Evolutionary conservation across 257 asterid species (phyloP).

Genomic region (Ilex asprella): DNA sequence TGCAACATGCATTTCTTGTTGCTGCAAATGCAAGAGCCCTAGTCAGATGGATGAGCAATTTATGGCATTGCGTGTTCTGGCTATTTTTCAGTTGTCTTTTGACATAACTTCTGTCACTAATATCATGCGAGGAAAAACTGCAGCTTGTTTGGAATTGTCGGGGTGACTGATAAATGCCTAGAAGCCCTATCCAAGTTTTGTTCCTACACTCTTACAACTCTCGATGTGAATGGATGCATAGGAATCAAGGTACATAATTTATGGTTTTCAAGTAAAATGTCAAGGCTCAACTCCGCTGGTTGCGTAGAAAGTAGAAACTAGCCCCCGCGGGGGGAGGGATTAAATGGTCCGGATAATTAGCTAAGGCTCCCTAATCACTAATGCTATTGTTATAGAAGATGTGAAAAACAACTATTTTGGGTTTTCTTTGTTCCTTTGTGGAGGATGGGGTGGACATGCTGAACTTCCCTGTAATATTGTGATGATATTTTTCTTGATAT

Average conservation of each 20-base stretch:
- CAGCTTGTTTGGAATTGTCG: conserved; percentile 96
- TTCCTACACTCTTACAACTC: conserved; percentile 61
- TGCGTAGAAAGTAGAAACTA: not conserved
- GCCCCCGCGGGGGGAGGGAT: not conserved
- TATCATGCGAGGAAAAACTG: conserved; percentile 9
- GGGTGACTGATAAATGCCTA: conserved; percentile 80
- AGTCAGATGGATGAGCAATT: too few species aligned
- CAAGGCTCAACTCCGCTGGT: too few species aligned
- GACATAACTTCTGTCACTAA: not conserved
- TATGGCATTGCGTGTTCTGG: too few species aligned
- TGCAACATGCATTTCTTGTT: too few species aligned
- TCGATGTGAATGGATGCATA: conserved; percentile 90
- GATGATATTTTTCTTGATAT: not conserved
- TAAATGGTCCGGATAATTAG: not conserved
- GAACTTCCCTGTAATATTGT: not conserved
- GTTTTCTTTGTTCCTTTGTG: not conserved
- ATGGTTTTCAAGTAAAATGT: not conserved
- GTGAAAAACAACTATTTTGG: not conserved
- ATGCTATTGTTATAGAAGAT: too few species aligned
- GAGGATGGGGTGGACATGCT: not conserved
- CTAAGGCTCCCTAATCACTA: not conserved
- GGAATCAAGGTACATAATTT: conserved; percentile 57
- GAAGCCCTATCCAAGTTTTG: conserved; percentile 63
- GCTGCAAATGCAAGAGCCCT: too few species aligned
- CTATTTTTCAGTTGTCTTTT: not conserved